A percentile compares a stretch with the other conserved stretches of the same genome.
Evolutionary conservation across 2,329 filamentous ascomycete genomes (phyloP).

Genomic region (Fusarium tricinctum): DNA sequence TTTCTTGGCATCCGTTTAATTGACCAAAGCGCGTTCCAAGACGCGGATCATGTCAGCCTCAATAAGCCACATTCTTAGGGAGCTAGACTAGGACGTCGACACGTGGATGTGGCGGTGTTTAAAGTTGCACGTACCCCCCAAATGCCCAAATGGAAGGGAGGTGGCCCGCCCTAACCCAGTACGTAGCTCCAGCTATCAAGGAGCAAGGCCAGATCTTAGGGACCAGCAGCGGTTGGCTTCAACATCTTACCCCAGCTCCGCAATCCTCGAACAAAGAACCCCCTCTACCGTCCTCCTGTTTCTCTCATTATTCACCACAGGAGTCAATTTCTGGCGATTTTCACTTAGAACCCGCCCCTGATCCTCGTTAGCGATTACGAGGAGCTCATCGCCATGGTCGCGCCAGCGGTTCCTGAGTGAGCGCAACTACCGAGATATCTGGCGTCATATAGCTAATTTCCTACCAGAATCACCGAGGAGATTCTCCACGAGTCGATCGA

Average conservation of each 20-base stretch:
- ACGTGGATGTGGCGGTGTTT: slow-evolving; percentile 50
- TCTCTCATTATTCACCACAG: slow-evolving; percentile 5
- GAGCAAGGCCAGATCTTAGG: slow-evolving; percentile 50
- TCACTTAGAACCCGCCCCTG: slow-evolving; percentile 4
- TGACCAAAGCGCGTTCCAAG: slow-evolving; percentile 45
- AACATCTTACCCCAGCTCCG: slow-evolving; percentile 42
- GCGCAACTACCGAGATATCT: slow-evolving; percentile 49
- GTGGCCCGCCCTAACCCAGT: slow-evolving; percentile 39
- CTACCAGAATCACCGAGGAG: slow-evolving; percentile 88
- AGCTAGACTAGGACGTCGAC: not conserved
- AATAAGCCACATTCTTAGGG: slow-evolving; percentile 37
- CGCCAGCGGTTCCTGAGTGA: slow-evolving; percentile 82
- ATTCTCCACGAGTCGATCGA: slow-evolving; percentile 92
- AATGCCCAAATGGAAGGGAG: not conserved
- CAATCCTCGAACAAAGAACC: slow-evolving; percentile 33
- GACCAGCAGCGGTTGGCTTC: slow-evolving; percentile 43
- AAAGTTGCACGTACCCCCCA: slow-evolving; percentile 34
- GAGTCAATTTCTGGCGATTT: slow-evolving; percentile 13
- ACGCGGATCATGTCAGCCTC: slow-evolving; percentile 48
- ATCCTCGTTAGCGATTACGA: slow-evolving; percentile 28
- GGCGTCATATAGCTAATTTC: slow-evolving; percentile 43
- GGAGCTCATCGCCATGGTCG: slow-evolving; percentile 70
- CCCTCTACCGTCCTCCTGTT: slow-evolving; percentile 16
- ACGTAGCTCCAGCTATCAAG: slow-evolving; percentile 48
- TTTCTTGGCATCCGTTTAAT: slow-evolving; percentile 40